Base-by-base conservation (phyloP, 192 early-diverging fungal genomes). In the Linnemannia schmuckeri region DNA sequence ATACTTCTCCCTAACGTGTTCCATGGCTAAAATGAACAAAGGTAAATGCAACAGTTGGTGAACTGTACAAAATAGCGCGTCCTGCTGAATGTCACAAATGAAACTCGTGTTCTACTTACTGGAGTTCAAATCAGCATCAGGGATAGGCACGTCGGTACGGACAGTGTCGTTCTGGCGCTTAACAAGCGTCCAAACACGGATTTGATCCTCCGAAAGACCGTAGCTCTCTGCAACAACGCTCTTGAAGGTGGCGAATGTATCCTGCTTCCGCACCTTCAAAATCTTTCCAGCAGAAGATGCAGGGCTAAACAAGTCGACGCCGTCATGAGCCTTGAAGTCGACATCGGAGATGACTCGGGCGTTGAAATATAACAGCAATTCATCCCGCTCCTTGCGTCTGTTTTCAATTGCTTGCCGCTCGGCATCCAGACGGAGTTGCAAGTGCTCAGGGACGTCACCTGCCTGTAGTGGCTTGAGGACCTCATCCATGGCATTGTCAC, bases 131-230 rank as follows among this genome's bases (percentile, higher is more conserved):
- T 94, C 90, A 10, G 81, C 49, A 38, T 90, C 89, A 20, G 90
- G 82, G 71, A 95, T 92, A 24, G 95, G 93, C n/a, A 87, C 57
- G 79, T 99, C 97, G 13, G 95, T 95, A 52, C 98, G 93, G 33
- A 96, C 81, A 6, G 98, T 99, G 86, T 95, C 94, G 90, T 99
- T 99, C 85, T 97, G 94, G 7, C 98, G 94, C 27, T 94, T 94
- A 22, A 96, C 94, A 79, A 99, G 89, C 0, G 91, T 90, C 98
- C 98, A 99, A 69, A 98, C 81, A 12, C 97, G 92, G 70, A 98
- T 90, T 49, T 91, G 87, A 18, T 90, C 91, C 3, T 88, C 79
- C 0, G 90, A 76, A 17, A 93, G 66, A 42, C 88, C 86, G 66
- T 93, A 83, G 40, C 79, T 73, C 42, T 86, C 69, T 18, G 91